A percentile compares a stretch with the other conserved stretches of the same genome.
These are phyloP conservation scores for Talaromyces stipitatus DNA, from an alignment of 495 filamentous ascomycete genomes.

Conservation along the genomic window DNA sequence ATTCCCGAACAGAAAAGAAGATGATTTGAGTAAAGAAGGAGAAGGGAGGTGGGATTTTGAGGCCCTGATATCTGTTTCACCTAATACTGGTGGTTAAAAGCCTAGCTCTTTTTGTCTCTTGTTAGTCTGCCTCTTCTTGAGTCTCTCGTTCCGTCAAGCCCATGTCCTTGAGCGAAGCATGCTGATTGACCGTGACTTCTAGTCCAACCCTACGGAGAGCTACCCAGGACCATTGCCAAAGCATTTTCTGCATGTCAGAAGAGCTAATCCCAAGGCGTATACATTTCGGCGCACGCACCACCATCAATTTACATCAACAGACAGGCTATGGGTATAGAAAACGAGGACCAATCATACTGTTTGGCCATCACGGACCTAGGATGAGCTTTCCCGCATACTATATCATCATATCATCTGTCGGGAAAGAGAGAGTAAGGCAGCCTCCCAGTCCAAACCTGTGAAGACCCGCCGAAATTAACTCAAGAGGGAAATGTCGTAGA, in stretches of 20 bases:
- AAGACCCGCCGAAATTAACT: background rate
- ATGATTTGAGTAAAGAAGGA: background rate
- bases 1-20: background rate
- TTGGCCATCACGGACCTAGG: background rate
- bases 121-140: background rate
- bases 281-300: constrained; percentile 3
- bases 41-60: background rate
- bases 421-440: background rate
- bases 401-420: background rate
- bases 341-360: background rate
- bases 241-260: constrained; percentile 1
- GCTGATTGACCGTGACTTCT: background rate
- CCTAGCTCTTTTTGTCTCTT: background rate
- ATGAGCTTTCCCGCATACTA: background rate
- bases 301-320: background rate
- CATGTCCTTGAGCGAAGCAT: background rate
- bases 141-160: constrained; percentile 2
- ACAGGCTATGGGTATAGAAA: background rate
- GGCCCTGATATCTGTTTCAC: constrained; percentile 7
- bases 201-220: constrained; percentile 4
- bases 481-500: constrained; percentile 4
- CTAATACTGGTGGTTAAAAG: background rate
- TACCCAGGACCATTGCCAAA: background rate
- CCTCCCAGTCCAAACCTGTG: background rate
- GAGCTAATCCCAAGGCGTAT: background rate